Conservation (phyloP, 2,329 filamentous ascomycete species). For the Cordyceps fumosorosea region DNA sequence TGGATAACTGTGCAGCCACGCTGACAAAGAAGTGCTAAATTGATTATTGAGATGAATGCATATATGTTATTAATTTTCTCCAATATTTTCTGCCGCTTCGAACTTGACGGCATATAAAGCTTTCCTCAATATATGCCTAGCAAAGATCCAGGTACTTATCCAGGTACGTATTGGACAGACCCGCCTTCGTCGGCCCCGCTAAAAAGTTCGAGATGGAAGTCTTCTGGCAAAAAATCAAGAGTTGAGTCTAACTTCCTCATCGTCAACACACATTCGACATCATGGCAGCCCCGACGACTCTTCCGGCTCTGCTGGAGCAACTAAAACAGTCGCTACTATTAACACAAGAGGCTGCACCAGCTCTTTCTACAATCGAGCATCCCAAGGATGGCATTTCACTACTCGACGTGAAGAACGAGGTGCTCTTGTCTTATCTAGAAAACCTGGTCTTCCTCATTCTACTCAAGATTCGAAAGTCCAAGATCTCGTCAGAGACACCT, state of each 20-base stretch:
- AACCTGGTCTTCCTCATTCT: conserved; percentile 86
- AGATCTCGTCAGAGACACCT: conserved; percentile 17
- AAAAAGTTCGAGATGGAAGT: conserved; percentile 16
- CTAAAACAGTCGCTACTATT: conserved; percentile 54
- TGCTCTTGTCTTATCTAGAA: conserved; percentile 93
- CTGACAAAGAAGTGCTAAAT: not conserved
- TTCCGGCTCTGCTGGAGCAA: conserved; percentile 45
- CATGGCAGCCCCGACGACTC: conserved; percentile 44
- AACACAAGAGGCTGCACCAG: conserved; percentile 61
- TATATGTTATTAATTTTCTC: not conserved
- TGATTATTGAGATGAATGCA: not conserved
- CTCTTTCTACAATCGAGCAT: conserved; percentile 57
- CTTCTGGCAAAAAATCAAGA: conserved; percentile 13
- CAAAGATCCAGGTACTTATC: too few relatives aligned
- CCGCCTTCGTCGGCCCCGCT: conserved; percentile 14
- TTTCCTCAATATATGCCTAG: not conserved
- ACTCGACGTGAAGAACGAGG: conserved; percentile 91
- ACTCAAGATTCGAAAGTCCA: conserved; percentile 63
- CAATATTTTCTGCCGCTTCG: not conserved
- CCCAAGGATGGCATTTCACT: conserved; percentile 85
- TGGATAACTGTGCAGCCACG: not conserved
- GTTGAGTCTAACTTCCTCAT: not conserved
- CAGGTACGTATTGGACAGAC: not conserved
- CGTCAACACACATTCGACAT: conserved; percentile 16
- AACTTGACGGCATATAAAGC: too few relatives aligned